phyloP scores from a whole-genome alignment of 208 protist genomes.

The Acanthamoeba divionensis region DNA sequence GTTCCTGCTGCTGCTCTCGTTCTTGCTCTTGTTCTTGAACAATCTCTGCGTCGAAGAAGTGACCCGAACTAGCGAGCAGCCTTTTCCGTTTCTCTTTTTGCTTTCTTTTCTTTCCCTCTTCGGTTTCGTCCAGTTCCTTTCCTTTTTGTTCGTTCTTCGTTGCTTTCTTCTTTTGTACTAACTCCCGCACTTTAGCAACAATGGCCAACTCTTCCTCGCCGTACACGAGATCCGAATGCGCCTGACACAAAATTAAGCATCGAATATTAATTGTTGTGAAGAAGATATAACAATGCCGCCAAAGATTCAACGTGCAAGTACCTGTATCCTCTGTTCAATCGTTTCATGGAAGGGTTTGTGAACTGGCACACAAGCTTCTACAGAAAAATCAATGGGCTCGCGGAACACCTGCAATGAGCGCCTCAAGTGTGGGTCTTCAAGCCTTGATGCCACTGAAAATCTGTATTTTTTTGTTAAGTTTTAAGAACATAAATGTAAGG shows the following conservation, averaged over 20 bases:
- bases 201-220: conserved; percentile 37
- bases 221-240: conserved; percentile 30
- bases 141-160: too few relatives aligned
- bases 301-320: too few relatives aligned
- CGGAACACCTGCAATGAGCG: conserved; percentile 58
- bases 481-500: background rate
- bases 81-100: conserved; percentile 28
- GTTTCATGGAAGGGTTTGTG: conserved; percentile 37
- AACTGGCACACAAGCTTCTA: conserved; percentile 51
- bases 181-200: conserved; percentile 3
- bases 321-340: conserved; percentile 39
- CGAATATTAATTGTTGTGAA: background rate
- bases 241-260: background rate
- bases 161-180: conserved; percentile 36
- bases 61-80: conserved; percentile 41
- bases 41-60: conserved; percentile 70
- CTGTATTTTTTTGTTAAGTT: background rate
- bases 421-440: conserved; percentile 25
- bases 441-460: background rate
- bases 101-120: conserved; percentile 63
- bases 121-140: background rate
- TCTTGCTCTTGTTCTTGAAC: conserved; percentile 69
- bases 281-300: too few relatives aligned
- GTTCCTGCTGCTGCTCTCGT: conserved; percentile 76
- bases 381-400: conserved; percentile 61